A percentile compares a stretch with the other conserved stretches of the same genome.
Evolutionary conservation across 2,329 filamentous ascomycete species (phyloP).

Genomic region (Penicillium sp.): DNA sequence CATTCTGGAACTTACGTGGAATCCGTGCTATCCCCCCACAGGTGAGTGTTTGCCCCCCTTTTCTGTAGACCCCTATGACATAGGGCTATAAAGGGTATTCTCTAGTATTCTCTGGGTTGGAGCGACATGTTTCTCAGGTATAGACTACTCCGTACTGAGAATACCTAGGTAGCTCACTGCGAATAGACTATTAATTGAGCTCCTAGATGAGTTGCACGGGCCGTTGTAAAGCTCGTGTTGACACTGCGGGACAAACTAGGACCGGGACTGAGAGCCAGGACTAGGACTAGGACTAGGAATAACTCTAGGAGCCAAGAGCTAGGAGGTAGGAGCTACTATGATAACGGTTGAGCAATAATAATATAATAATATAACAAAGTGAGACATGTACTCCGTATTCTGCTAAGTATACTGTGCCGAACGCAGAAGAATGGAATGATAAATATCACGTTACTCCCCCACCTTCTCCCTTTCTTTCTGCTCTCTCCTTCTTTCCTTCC

Average conservation of each 20-base stretch:
- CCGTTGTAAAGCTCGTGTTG: neutral
- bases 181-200: too few species aligned
- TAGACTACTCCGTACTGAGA: neutral
- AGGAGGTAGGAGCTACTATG: too few species aligned
- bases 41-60: slow-evolving; percentile 10
- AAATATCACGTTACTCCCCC: slow-evolving; percentile 19
- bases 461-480: slow-evolving; percentile 11
- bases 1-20: slow-evolving; percentile 11
- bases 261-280: neutral
- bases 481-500: slow-evolving; percentile 1
- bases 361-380: neutral
- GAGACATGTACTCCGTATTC: neutral
- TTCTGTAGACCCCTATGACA: neutral
- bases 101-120: neutral
- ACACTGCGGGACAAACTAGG: neutral
- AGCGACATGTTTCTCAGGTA: neutral
- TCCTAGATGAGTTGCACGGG: neutral
- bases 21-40: slow-evolving; percentile 4
- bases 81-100: too few species aligned
- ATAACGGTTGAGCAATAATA: too few species aligned
- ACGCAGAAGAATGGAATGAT: slow-evolving; percentile 1
- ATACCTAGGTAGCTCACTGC: neutral
- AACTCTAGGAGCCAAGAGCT: neutral
- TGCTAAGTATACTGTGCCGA: neutral
- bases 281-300: neutral